Base-by-base conservation (phyloP, 1,284 basidiomycete species). In the Apiotrichum porosum region DNA sequence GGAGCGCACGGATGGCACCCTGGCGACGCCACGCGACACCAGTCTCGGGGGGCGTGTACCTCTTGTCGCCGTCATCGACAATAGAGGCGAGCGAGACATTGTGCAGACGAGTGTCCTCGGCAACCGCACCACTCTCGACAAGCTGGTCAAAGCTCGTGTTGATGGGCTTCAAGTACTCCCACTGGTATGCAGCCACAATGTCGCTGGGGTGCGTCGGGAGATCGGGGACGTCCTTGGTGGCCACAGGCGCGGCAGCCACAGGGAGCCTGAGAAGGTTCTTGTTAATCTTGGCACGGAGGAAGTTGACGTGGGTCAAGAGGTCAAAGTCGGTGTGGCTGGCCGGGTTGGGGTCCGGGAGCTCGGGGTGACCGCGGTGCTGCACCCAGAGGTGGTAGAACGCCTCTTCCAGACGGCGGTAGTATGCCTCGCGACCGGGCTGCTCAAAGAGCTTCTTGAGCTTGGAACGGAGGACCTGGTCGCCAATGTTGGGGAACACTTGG, bases 351-450 rank as follows among this genome's bases (percentile, higher is more conserved):
- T 95, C 92, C 0, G 81, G 82, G 28, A 95, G 77, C 31, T 76
- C 73, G 13, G 77, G 72, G 0, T 82, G 81, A 3, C 83, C 85
- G 49, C 84, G 79, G 62, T 88, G 78, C 55, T 80, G 78, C 30
- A 80, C 51, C 85, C 88, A 92, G 10, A 92, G 67, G 3, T 82
- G 77, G 66, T 83, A 77, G 87, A 88, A 95, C 38, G 80, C 80
- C 37, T 88, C 83, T 68, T 91, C 87, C 18, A 95, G 76, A 5
- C 87, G 81, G 34, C 81, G 80, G 52, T 86, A 76, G 67, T 92
- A 93, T 2, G 83, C 77, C 44, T 84, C 82, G 44, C 82, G 83
- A 17, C 83, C 84, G 4, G 83, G 80, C 10, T 74, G 75, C 45
- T 82, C 80, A 47, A 78, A 76, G 17, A 91, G 75, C 58, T 81